A percentile compares a stretch with the other conserved stretches of the same genome.
Conservation (phyloP, 208 protist species). For the Trypanosoma melophagium region DNA sequence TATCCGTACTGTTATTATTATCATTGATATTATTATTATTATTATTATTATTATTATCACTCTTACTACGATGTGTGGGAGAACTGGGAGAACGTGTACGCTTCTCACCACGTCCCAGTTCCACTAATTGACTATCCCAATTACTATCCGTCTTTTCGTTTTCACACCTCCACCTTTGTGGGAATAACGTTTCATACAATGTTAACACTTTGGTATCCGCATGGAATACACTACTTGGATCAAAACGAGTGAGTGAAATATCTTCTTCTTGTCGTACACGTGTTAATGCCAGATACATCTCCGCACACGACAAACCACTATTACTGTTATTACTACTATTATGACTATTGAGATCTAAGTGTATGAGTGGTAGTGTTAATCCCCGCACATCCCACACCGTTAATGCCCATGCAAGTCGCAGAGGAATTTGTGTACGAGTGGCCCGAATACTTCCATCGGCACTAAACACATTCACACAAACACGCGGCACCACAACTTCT, state of each 20-base stretch:
- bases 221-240: conserved; percentile 13
- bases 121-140: conserved; percentile 22
- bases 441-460: conserved; percentile 12
- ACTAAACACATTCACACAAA: conserved; percentile 33
- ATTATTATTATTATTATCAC: not conserved
- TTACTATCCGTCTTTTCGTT: not conserved
- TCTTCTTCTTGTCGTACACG: conserved; percentile 32
- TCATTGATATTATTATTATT: not conserved
- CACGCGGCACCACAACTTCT: conserved; percentile 38
- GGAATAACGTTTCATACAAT: conserved; percentile 35
- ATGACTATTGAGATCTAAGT: conserved; percentile 25
- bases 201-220: conserved; percentile 23
- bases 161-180: not conserved
- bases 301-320: conserved; percentile 35
- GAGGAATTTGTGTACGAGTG: conserved; percentile 59
- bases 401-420: conserved; percentile 85
- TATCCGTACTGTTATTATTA: not conserved
- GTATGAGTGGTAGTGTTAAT: conserved; percentile 45
- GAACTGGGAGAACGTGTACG: not conserved
- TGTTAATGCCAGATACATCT: conserved; percentile 44
- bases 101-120: not conserved
- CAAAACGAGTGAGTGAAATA: conserved; percentile 23
- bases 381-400: conserved; percentile 90
- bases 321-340: no score
- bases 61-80: not conserved